Percentiles rank a stretch among this genome's conserved stretches.
These are phyloP conservation scores for Wolfiporia cocos DNA, from an alignment of 1,284 basidiomycete genomes.

Conservation along the genomic window DNA sequence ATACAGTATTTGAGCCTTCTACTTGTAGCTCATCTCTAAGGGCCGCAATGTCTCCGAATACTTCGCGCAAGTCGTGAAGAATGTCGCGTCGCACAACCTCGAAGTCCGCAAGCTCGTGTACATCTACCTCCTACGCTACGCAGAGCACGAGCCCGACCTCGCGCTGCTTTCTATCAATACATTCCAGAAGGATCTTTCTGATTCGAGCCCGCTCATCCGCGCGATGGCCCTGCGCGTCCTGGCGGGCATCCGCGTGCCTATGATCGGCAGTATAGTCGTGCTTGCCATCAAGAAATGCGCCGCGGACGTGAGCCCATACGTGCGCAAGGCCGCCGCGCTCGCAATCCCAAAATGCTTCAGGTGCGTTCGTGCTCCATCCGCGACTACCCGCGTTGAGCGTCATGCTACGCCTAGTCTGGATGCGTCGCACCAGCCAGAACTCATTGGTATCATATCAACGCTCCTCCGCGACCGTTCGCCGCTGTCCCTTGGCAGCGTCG, in stretches of 20 bases:
- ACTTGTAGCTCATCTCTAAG: slow-evolving; percentile 80
- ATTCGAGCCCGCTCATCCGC: slow-evolving; percentile 87
- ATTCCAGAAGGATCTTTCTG: slow-evolving; percentile 94
- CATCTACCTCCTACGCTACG: slow-evolving; percentile 93
- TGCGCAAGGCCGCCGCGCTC: slow-evolving; percentile 86
- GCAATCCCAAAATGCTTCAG: slow-evolving; percentile 85
- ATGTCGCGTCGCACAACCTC: slow-evolving; percentile 84
- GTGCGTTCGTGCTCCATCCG: too few species aligned
- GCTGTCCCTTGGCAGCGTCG: slow-evolving; percentile 82
- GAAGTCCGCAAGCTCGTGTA: slow-evolving; percentile 97
- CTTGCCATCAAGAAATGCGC: slow-evolving; percentile 90
- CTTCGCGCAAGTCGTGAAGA: slow-evolving; percentile 93
- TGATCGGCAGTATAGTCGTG: slow-evolving; percentile 83
- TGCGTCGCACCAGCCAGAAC: slow-evolving; percentile 58
- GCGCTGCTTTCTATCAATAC: slow-evolving; percentile 97
- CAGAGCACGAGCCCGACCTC: slow-evolving; percentile 89
- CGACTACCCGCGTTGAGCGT: background rate
- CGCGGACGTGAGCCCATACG: slow-evolving; percentile 88
- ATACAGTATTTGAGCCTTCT: background rate
- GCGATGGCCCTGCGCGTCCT: slow-evolving; percentile 94
- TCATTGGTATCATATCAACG: slow-evolving; percentile 71
- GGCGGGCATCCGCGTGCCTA: slow-evolving; percentile 85
- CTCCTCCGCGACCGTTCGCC: slow-evolving; percentile 83
- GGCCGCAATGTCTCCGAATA: slow-evolving; percentile 87
- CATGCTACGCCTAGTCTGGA: slow-evolving; percentile 54